Base-by-base conservation (phyloP, 2,329 filamentous ascomycete species). In the Teratosphaeria nubilosa region DNA sequence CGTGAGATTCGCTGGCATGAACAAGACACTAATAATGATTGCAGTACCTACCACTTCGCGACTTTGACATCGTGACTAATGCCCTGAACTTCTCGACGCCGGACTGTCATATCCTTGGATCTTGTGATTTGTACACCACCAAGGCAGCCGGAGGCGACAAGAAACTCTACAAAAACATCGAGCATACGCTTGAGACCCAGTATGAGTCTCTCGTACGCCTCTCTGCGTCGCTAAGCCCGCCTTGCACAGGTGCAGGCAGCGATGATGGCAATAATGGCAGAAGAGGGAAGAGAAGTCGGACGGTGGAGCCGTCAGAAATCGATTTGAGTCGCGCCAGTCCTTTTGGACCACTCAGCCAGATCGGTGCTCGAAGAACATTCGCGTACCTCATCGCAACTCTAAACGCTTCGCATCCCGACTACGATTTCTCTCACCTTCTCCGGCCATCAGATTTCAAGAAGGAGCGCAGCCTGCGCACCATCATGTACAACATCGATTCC, bases 111-210 rank as follows among this genome's bases (percentile, higher is more conserved):
- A 88, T 99, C 60, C 87, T 91, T 30, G 94, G 94, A 67, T 89
- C 90, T 64, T 97, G 92, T 79, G 94, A 99, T 74, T 82, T 97
- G 20, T 99, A 96, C 79, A 97, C 92, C 10, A 96, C 91, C 27
- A 99, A 99, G 75, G 91, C 94, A 31, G 91, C 92, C 57, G 91
- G 91, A 52, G 86, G 87, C 63, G 94, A 99, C 73, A 96, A 96
- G 82, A 97, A 97, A 72, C 80, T 99, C 9, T 96, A 96, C 80
- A 95, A 91, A 75, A 89, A 87, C 71, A 97, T 99, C 70, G 91
- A 96, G 72, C 85, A 88, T 69, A 91, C 89, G 31, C 83, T 99
- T 59, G 91, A 95, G 73, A 88, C 88, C 41, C 90, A 96, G 73
- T 91, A 97, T 80, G 88, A 91, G 66, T 89, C 91, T 7, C 83